Evolutionary conservation across 176 grass and related monocot genomes (phyloP).

Genomic region (barley (Hordeum vulgare)): DNA sequence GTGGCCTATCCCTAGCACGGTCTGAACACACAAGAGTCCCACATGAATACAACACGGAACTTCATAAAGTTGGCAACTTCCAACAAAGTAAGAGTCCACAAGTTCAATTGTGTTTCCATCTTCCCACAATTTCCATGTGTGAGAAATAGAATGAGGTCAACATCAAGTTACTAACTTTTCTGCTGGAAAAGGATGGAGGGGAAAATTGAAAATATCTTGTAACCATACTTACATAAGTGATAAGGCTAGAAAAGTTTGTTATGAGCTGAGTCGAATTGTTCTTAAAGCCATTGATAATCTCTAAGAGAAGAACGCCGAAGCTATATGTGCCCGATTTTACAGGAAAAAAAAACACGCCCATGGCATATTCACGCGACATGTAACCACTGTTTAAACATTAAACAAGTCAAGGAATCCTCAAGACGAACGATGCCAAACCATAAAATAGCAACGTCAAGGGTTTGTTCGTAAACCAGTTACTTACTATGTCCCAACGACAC

Average conservation of each 20-base stretch:
- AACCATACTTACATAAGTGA: background rate
- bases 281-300: background rate
- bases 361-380: background rate
- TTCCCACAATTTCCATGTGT: background rate
- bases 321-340: background rate
- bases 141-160: background rate
- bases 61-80: background rate
- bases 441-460: background rate
- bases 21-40: constrained; percentile 3
- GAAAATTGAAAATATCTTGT: background rate
- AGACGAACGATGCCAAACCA: background rate
- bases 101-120: background rate
- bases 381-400: background rate
- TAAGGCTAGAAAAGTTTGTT: background rate
- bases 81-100: background rate
- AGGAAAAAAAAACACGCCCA: background rate
- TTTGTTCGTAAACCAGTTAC: background rate
- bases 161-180: background rate
- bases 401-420: background rate
- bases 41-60: background rate
- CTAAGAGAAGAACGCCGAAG: background rate
- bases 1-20: background rate
- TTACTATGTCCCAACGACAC: background rate
- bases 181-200: background rate
- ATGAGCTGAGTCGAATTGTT: background rate